Conservation (phyloP, 352 stramenopile genomes). For the Phytophthora meadii region DNA sequence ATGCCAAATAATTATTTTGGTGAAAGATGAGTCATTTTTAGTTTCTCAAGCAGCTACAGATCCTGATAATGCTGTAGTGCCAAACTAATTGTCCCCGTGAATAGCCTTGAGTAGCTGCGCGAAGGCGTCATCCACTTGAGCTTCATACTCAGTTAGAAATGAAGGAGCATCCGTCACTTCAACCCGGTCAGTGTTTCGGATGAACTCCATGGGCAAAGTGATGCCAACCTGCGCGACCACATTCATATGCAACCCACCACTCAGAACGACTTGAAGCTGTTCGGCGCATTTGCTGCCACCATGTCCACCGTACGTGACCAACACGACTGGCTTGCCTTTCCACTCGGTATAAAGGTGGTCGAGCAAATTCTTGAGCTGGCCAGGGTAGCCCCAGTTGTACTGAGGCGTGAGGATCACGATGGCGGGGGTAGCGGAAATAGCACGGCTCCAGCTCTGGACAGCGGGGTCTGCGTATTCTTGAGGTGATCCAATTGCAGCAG, state of each 20-base stretch:
- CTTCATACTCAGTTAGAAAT: slow-evolving; percentile 30
- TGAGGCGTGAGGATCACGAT: slow-evolving; percentile 31
- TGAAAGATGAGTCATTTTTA: too few species aligned
- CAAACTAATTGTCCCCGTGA: background rate
- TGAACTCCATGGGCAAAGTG: slow-evolving; percentile 27
- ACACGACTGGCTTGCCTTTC: slow-evolving; percentile 27
- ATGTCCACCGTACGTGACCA: slow-evolving; percentile 34
- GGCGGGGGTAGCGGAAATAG: slow-evolving; percentile 13
- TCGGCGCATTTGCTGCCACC: slow-evolving; percentile 31
- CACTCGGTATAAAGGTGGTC: slow-evolving; percentile 35
- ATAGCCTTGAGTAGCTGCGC: slow-evolving; percentile 19
- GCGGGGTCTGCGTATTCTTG: slow-evolving; percentile 25
- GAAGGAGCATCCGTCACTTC: slow-evolving; percentile 1
- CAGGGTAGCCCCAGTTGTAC: slow-evolving; percentile 34
- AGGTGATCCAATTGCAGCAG: slow-evolving; percentile 14
- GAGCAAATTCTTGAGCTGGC: slow-evolving; percentile 36
- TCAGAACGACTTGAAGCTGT: slow-evolving; percentile 24
- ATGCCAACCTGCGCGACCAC: slow-evolving; percentile 29
- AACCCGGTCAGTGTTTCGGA: slow-evolving; percentile 23
- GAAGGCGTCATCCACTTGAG: slow-evolving; percentile 28
- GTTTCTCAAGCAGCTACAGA: too few species aligned
- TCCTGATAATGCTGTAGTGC: too few species aligned
- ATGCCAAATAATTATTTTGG: background rate
- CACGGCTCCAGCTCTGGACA: slow-evolving; percentile 27
- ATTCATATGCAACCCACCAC: slow-evolving; percentile 27